Conservation (phyloP, 1,284 basidiomycete genomes). For the Ustilago vetiveriae region DNA sequence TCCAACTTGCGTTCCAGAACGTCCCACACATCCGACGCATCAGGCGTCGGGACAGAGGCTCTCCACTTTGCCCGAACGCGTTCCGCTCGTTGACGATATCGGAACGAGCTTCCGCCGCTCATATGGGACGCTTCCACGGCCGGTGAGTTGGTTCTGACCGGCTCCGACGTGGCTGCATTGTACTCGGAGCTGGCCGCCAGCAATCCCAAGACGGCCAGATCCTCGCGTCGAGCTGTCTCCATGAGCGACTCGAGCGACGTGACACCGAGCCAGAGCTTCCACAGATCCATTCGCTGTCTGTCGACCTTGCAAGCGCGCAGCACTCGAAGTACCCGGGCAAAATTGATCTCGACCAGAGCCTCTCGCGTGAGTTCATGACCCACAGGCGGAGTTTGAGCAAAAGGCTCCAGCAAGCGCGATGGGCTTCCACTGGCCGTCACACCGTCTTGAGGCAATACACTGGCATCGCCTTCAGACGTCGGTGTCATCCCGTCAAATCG, state of each 20-base stretch:
- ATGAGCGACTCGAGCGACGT: conserved; percentile 32
- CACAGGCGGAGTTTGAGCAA: conserved; percentile 8
- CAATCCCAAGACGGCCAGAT: conserved; percentile 36
- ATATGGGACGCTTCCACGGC: conserved; percentile 7
- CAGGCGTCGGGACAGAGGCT: conserved; percentile 25
- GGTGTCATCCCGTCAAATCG: conserved; percentile 18
- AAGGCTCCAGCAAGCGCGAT: conserved; percentile 17
- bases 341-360: conserved; percentile 63
- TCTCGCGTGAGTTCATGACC: conserved; percentile 53
- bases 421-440: neutral
- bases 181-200: conserved; percentile 4
- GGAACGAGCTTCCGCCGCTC: conserved; percentile 44
- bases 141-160: conserved; percentile 1
- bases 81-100: conserved; percentile 39
- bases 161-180: conserved; percentile 1
- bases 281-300: conserved; percentile 59
- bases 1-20: conserved; percentile 57
- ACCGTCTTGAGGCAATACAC: neutral
- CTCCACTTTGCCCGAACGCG: conserved; percentile 35
- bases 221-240: conserved; percentile 27
- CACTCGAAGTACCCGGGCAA: conserved; percentile 49
- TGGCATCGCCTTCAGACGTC: neutral
- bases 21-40: conserved; percentile 58
- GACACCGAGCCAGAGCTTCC: conserved; percentile 61
- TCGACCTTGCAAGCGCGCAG: conserved; percentile 60